phyloP scores from a whole-genome alignment of 163 green algal species.

The Scenedesmus sp. region DNA sequence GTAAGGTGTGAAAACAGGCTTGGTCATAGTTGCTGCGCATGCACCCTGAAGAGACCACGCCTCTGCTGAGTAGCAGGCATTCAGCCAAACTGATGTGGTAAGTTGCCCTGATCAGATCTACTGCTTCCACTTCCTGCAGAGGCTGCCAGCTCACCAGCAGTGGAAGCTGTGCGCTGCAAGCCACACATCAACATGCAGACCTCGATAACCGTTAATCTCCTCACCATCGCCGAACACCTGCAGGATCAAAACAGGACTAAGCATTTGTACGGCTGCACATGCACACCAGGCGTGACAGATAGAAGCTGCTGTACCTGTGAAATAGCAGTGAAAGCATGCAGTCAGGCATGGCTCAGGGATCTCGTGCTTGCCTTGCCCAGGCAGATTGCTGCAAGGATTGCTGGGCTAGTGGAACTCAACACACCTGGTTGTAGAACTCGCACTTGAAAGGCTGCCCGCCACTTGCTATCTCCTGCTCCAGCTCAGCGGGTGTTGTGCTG shows the following conservation, averaged over 20 bases:
- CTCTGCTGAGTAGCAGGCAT: no score
- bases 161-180: conserved; percentile 31
- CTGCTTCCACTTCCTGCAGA: not conserved
- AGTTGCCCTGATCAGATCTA: not conserved
- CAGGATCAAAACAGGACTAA: not conserved
- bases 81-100: no score
- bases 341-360: not conserved
- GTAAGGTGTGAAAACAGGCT: no score
- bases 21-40: no score
- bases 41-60: no score
- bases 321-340: not conserved
- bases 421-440: conserved; percentile 52
- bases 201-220: conserved; percentile 53
- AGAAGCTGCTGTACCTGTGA: not conserved
- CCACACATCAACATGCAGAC: conserved; percentile 40
- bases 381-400: not conserved
- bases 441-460: conserved; percentile 42
- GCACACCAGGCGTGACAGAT: not conserved
- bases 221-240: conserved; percentile 53
- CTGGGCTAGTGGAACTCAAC: not conserved
- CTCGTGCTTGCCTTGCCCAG: no score
- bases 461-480: conserved; percentile 27
- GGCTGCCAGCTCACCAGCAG: conserved; percentile 26
- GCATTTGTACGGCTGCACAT: not conserved
- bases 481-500: not conserved